Conservation (phyloP, 2,329 filamentous ascomycete species). For the Calycina herbarum region DNA sequence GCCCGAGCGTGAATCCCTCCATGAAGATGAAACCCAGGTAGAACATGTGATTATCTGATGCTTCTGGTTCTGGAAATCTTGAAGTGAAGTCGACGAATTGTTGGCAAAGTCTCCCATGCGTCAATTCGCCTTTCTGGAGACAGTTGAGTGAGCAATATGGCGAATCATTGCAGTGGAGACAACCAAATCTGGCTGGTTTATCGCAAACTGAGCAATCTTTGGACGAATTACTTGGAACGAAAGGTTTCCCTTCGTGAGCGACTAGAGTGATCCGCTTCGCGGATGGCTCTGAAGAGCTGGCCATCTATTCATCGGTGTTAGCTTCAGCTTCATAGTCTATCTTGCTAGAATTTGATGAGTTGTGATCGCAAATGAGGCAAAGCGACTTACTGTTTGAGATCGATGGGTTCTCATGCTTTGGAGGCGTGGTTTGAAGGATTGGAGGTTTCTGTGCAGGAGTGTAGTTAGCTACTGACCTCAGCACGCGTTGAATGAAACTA, state of each 20-base stretch:
- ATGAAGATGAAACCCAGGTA: too few species aligned
- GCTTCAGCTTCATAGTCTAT: not conserved
- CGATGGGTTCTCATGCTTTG: too few species aligned
- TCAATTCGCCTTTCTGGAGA: not conserved
- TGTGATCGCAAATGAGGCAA: not conserved
- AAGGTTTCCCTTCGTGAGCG: not conserved
- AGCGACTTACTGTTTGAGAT: not conserved
- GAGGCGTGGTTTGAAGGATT: too few species aligned
- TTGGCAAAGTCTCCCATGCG: not conserved
- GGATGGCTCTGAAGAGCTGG: not conserved
- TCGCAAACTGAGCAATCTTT: not conserved
- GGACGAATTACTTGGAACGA: not conserved
- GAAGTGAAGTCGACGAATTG: not conserved
- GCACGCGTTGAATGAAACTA: too few species aligned
- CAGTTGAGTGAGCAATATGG: not conserved
- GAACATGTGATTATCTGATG: too few species aligned
- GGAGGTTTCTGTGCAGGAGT: conserved; percentile 34
- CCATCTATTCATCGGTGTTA: not conserved
- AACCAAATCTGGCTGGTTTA: not conserved
- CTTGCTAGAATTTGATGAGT: not conserved
- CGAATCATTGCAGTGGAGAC: not conserved
- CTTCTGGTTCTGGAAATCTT: too few species aligned
- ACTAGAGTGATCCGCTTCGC: not conserved
- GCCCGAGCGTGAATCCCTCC: too few species aligned
- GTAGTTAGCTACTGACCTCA: conserved; percentile 44